Percentiles rank a stretch among this genome's conserved stretches.
Evolutionary conservation across 2,329 filamentous ascomycete species (phyloP).

Genomic region (Acarospora socialis): DNA sequence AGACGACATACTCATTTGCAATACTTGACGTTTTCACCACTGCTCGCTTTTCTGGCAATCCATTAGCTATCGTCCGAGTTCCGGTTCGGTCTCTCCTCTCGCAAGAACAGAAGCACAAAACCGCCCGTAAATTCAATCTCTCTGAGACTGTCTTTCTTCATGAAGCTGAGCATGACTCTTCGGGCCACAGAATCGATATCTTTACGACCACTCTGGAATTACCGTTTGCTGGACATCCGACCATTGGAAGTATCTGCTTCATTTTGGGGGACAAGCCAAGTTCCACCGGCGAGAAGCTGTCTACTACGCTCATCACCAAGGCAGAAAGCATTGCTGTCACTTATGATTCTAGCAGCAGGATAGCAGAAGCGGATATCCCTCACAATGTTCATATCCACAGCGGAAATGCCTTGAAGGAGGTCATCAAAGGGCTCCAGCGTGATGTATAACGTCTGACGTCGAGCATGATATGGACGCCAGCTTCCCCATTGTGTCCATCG

Average conservation of each 20-base stretch:
- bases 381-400: conserved; percentile 51
- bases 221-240: conserved; percentile 49
- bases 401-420: conserved; percentile 18
- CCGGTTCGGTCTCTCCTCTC: conserved; percentile 31
- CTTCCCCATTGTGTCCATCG: conserved; percentile 47
- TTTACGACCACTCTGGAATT: conserved; percentile 42
- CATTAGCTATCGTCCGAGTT: conserved; percentile 44
- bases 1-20: too few species aligned
- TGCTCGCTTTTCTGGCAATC: conserved; percentile 35
- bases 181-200: conserved; percentile 38
- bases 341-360: conserved; percentile 25
- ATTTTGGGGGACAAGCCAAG: conserved; percentile 18
- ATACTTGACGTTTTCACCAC: conserved; percentile 18
- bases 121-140: conserved; percentile 50
- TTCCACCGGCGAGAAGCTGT: conserved; percentile 6
- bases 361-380: conserved; percentile 50
- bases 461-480: too few species aligned
- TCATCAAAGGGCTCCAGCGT: conserved; percentile 17
- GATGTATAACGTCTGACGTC: conserved; percentile 16
- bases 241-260: conserved; percentile 42
- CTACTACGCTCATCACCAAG: conserved; percentile 22
- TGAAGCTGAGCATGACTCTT: conserved; percentile 22
- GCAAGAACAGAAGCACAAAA: conserved; percentile 41
- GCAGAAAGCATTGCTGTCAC: conserved; percentile 30
- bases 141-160: conserved; percentile 51